Evolutionary conservation across 805 yeast species (phyloP), one percentile per base, ranked within the genome.

Genomic region (Saturnispora besseyi): DNA sequence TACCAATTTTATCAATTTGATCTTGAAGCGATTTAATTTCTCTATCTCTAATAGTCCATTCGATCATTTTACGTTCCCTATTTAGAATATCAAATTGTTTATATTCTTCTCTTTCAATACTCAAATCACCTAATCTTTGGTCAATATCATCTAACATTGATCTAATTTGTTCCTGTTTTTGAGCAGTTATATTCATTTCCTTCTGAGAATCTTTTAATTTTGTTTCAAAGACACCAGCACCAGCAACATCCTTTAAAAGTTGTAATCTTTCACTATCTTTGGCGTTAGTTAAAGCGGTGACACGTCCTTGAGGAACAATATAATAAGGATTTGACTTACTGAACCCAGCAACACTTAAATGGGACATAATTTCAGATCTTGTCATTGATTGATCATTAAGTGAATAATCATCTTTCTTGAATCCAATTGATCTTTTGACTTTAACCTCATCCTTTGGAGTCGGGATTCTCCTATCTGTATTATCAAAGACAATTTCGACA

Each of bases 281-380:
- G 0, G 96, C 91, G 61, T 88, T 88, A 0, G 98, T 91, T 52
- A 93, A 72, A 0, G 86, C 75, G 1, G 96, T 84, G 58, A 93
- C 87, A 58, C 87, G 75, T 21, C 99, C 99, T 66, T 93, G 99
- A 0, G 99, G 98, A 5, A 93, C 98, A 57, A 93, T 91, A 63
- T 91, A 91, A 65, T 90, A 91, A 1, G 97, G 96, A 55, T 89
- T 90, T 5, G 88, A 80, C 53, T 85, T 76, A 0, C 96, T 85
- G 61, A 93, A 88, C 0, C 99, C 99, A 0, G 96, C 96, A 59
- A 87, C 82, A 63, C 91, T 97, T 34, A 90, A 71, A 54, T 87
- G 68, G 55, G 86, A 84, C 79, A 82, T 81, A 13, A 90, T 75
- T 61, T 89, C 97, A 2, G 84, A 73, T 58, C 89, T 77, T 1